These are phyloP conservation scores for Kondoa subrosea DNA, from an alignment of 768 basidiomycete genomes.

Conservation along the genomic window DNA sequence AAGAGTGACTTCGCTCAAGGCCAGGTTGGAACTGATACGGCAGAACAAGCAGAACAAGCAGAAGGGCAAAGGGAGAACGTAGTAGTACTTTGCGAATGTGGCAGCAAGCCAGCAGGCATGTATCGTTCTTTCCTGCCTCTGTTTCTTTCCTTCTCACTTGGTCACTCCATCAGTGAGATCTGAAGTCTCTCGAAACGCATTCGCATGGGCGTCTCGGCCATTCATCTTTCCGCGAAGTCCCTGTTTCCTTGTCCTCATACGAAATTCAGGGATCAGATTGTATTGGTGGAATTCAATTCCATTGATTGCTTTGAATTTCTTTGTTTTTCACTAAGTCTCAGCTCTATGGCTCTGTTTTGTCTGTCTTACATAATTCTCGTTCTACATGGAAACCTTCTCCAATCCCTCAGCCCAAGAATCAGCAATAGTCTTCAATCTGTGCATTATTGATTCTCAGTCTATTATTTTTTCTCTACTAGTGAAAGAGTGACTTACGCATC, in stretches of 20 bases:
- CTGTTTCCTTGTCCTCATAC: no score
- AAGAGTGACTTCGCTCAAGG: background rate
- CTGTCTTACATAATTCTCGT: background rate
- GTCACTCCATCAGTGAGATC: no score
- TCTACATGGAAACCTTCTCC: background rate
- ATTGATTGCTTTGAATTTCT: no score
- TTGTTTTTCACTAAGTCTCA: no score
- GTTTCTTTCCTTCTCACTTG: background rate
- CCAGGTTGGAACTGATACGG: background rate
- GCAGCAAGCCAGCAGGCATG: no score
- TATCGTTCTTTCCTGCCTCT: background rate
- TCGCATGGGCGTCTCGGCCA: no score
- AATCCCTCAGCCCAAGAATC: background rate
- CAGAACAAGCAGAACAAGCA: background rate
- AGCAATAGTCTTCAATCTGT: background rate
- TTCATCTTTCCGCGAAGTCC: no score
- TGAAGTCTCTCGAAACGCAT: no score
- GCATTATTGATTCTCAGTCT: background rate
- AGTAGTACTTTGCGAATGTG: no score
- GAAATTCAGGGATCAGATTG: no score
- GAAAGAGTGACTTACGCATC: background rate
- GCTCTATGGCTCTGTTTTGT: background rate
- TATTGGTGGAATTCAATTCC: no score
- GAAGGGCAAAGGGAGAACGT: background rate
- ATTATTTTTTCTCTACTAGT: no score